Evolutionary conservation across 257 asterid genomes (phyloP).

Genomic region (Solanum sparsipilum): DNA sequence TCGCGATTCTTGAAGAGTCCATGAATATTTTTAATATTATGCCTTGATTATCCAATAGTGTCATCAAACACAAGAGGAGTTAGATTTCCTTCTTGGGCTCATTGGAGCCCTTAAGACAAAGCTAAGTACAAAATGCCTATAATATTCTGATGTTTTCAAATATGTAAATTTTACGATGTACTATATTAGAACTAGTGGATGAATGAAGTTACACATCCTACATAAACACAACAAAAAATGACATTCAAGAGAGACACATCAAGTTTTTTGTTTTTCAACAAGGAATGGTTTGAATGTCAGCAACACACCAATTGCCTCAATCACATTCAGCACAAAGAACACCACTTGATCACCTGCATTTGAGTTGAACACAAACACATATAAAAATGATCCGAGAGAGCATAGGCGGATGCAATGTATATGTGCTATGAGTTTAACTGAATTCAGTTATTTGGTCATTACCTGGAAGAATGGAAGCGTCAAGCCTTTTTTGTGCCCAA

Average conservation of each 20-base stretch:
- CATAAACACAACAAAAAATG: background rate
- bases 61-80: background rate
- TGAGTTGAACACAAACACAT: background rate
- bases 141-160: background rate
- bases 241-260: background rate
- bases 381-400: background rate
- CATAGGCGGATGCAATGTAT: background rate
- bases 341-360: slow-evolving; percentile 24
- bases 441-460: background rate
- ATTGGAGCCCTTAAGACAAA: background rate
- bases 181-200: background rate
- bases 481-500: slow-evolving; percentile 52
- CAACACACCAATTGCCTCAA: slow-evolving; percentile 22
- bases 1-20: background rate
- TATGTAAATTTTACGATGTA: background rate
- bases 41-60: no score
- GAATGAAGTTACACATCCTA: background rate
- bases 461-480: slow-evolving; percentile 64
- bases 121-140: background rate
- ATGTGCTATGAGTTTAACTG: background rate
- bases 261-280: background rate
- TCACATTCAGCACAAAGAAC: slow-evolving; percentile 27
- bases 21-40: no score
- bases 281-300: slow-evolving; percentile 25
- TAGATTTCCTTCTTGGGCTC: background rate